Base-by-base conservation (phyloP, 495 filamentous ascomycete species). In the Articulospora tetracladia region DNA sequence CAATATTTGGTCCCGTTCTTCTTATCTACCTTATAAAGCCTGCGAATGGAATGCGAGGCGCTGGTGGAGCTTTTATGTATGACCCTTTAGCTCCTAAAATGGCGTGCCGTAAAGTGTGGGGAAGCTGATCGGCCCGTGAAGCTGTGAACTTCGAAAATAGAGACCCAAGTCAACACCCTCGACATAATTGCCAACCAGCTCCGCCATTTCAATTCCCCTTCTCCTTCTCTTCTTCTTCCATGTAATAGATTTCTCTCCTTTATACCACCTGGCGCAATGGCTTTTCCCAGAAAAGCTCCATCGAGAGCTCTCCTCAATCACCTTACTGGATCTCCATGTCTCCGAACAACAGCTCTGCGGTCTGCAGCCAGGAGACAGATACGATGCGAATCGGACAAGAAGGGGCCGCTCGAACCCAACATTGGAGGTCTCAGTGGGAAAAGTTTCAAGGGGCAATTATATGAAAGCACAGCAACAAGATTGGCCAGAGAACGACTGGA, bases 391-490 rank as follows among this genome's bases (percentile, higher is more conserved):
- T 63, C 62, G 2, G 65, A 63, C 50, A 53, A 65, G 19, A 53
- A 60, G 17, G 34, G 55, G 22, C 62, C 53, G 19, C 39, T 44
- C 3, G 39, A 44, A 17, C 39, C 39, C 17, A 44, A 44, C 15
- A 44, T 44, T 44, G 39, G 39, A 44, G 23, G n/a, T 12, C 56
- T 48, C 1, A 36, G 62, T 30, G 59, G 74, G 24, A 66, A 73
- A 47, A 82, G 83, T 2, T 97, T 98, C 77, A 85, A 89, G 63
- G 88, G 86, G 19, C 94, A 98, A 76, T 76, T 98, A 59, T 92
- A 91, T 58, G 85, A 94, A 66, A 95, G 90, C 64, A 93, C 93
- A 30, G 77, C 83, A 55, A 77, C 86, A 65, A 85, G 94, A 12
- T 73, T 97, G 57, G 78, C 87, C 67, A 77, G 86, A 24, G 93